Evolutionary conservation across 768 basidiomycete genomes (phyloP).

Genomic region (Panus rudis): DNA sequence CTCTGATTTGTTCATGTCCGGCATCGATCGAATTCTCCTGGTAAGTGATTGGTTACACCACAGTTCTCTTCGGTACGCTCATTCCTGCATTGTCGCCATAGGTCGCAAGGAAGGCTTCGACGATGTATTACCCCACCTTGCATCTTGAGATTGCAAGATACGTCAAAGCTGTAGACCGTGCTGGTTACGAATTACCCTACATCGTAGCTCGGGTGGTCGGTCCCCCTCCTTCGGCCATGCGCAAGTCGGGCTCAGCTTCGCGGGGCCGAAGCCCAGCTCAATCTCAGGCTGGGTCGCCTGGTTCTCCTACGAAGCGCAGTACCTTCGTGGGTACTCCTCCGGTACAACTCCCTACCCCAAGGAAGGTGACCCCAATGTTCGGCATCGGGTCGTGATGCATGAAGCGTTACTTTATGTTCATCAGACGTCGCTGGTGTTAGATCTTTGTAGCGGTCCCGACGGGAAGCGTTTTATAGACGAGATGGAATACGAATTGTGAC

Average conservation of each 20-base stretch:
- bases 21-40: conserved; percentile 83
- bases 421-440: no score
- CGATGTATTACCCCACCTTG: conserved; percentile 87
- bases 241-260: conserved; percentile 29
- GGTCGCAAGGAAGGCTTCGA: conserved; percentile 94
- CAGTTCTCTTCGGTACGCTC: background rate
- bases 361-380: conserved; percentile 13
- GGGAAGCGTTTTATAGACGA: no score
- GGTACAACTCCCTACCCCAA: conserved; percentile 6
- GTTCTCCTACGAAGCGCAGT: background rate
- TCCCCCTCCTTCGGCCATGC: conserved; percentile 58
- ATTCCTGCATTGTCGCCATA: conserved; percentile 23
- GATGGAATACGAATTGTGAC: no score
- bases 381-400: no score
- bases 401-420: no score
- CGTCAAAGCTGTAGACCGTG: conserved; percentile 53
- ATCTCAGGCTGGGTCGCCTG: background rate
- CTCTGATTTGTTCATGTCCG: conserved; percentile 80
- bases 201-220: conserved; percentile 75
- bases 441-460: no score
- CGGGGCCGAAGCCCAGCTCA: conserved; percentile 5
- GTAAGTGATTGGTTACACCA: conserved; percentile 42
- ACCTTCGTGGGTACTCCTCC: background rate
- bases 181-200: conserved; percentile 77
- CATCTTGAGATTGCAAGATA: conserved; percentile 94